phyloP scores from a whole-genome alignment of 2,329 filamentous ascomycete genomes.

The Scedosporium dehoogii region DNA sequence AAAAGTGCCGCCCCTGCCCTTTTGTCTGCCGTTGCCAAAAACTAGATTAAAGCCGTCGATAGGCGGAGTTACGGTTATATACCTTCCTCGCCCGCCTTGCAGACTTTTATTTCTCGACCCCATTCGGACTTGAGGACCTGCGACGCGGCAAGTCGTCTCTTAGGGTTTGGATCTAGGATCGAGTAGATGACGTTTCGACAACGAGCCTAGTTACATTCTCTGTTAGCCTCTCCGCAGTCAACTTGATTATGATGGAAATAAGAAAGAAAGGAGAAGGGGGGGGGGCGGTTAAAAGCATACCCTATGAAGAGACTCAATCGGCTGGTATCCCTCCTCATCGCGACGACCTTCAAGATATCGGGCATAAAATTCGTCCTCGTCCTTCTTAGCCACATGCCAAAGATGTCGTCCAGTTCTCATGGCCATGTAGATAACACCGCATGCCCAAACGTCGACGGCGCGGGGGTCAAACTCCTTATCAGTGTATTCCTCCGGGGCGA shows the following conservation, averaged over 20 bases:
- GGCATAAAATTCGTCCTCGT: slow-evolving; percentile 95
- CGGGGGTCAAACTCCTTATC: slow-evolving; percentile 94
- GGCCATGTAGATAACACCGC: slow-evolving; percentile 98
- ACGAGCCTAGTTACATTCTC: slow-evolving; percentile 55
- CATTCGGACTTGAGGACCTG: slow-evolving; percentile 98
- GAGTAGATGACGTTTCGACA: slow-evolving; percentile 99
- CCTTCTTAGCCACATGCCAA: slow-evolving; percentile 93
- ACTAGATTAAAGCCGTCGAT: not conserved
- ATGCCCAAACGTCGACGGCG: slow-evolving; percentile 97
- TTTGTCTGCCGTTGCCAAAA: not conserved
- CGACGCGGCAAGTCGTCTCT: slow-evolving; percentile 84
- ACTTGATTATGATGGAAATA: not conserved
- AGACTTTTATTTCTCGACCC: slow-evolving; percentile 95
- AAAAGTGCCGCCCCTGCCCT: not conserved
- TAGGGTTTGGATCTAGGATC: slow-evolving; percentile 89
- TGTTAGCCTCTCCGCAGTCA: slow-evolving; percentile 4
- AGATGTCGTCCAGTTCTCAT: slow-evolving; percentile 95
- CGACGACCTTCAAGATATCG: slow-evolving; percentile 87
- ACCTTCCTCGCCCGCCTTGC: slow-evolving; percentile 92
- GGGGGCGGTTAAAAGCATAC: slow-evolving; percentile 46
- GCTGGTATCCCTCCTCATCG: slow-evolving; percentile 91
- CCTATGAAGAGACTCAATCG: slow-evolving; percentile 89
- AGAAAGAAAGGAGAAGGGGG: not conserved
- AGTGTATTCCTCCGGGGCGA: slow-evolving; percentile 90
- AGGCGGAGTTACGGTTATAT: slow-evolving; percentile 40